Conservation (phyloP, 148 eudicot genomes). For the Rhododendron molle region DNA sequence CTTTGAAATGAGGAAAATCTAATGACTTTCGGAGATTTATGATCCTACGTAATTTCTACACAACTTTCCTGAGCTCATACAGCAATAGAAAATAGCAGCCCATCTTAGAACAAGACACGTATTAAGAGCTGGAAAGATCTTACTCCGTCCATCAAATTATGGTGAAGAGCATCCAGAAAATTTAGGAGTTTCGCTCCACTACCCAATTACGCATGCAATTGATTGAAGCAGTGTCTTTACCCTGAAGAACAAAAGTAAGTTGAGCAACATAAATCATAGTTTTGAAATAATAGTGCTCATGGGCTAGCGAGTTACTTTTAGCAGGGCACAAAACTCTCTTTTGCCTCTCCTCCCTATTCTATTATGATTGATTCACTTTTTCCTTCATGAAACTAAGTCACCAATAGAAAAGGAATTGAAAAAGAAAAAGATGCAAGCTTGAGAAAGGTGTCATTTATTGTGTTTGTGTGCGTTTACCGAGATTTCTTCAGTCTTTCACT, state of each 20-base stretch:
- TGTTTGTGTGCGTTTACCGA: no score
- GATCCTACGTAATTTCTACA: background rate
- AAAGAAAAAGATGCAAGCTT: no score
- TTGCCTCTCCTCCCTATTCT: no score
- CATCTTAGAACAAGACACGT: slow-evolving; percentile 4
- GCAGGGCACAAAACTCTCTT: no score
- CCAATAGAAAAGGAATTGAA: no score
- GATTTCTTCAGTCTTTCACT: no score
- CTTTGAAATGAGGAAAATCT: background rate
- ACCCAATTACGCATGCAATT: slow-evolving; percentile 73
- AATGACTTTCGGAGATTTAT: background rate
- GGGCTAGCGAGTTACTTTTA: no score
- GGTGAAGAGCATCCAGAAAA: slow-evolving; percentile 98
- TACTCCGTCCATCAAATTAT: slow-evolving; percentile 95
- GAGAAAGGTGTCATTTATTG: no score
- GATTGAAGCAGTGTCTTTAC: slow-evolving; percentile 48
- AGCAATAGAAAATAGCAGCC: background rate
- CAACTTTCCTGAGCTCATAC: background rate
- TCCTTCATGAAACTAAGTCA: no score
- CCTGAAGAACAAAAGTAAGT: slow-evolving; percentile 28
- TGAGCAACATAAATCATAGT: background rate
- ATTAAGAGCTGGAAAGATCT: slow-evolving; percentile 19
- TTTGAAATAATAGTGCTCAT: background rate
- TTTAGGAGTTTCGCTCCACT: slow-evolving; percentile 90
- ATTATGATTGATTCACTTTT: no score